Evolutionary conservation across 2,329 filamentous ascomycete species (phyloP).

Genomic region (Aspergillus thermomutatus): DNA sequence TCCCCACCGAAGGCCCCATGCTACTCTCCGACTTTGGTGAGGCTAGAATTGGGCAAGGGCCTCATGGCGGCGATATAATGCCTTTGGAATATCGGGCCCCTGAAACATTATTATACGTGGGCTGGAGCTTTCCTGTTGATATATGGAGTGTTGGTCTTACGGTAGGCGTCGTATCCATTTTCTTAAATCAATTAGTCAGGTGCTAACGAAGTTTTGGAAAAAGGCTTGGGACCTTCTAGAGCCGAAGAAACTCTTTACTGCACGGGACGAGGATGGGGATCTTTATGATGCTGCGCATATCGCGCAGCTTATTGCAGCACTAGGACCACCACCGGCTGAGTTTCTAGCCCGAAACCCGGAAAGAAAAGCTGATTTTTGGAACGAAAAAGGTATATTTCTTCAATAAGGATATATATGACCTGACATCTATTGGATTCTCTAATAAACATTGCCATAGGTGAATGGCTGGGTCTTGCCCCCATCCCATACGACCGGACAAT

Average conservation of each 20-base stretch:
- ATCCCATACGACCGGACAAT: conserved; percentile 24
- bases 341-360: conserved; percentile 28
- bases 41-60: conserved; percentile 24
- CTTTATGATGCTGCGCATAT: conserved; percentile 42
- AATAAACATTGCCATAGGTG: conserved; percentile 13
- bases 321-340: conserved; percentile 40
- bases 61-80: conserved; percentile 26
- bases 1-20: conserved; percentile 25
- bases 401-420: too few species aligned
- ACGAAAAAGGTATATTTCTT: conserved; percentile 33
- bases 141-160: conserved; percentile 33
- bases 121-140: conserved; percentile 30
- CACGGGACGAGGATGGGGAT: conserved; percentile 33
- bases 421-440: too few species aligned
- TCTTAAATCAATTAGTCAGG: too few species aligned
- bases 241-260: conserved; percentile 39
- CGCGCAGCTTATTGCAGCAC: conserved; percentile 42
- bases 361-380: conserved; percentile 34
- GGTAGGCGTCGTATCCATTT: too few species aligned
- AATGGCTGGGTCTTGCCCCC: conserved; percentile 25
- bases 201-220: too few species aligned
- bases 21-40: conserved; percentile 32
- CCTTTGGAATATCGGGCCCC: conserved; percentile 29
- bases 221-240: conserved; percentile 49
- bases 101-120: conserved; percentile 27